A percentile compares a stretch with the other conserved stretches of the same genome.
These are phyloP conservation scores for Straminergon stramineum DNA, from an alignment of 225 moss, liverwort and hornwort genomes.

Conservation along the genomic window DNA sequence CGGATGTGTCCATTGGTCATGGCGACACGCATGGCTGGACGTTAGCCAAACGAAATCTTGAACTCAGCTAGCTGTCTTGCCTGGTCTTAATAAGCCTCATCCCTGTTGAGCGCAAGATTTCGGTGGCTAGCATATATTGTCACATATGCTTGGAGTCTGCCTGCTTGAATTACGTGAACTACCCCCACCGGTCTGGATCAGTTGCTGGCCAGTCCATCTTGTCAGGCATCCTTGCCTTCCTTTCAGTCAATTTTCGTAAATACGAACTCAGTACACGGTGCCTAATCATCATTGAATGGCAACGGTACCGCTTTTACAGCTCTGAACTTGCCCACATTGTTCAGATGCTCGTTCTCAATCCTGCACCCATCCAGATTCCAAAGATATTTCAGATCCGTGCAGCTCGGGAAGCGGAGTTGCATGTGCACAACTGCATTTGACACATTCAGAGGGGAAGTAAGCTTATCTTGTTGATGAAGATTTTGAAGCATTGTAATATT, in stretches of 20 bases:
- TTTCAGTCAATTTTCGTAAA: neutral
- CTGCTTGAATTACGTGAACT: neutral
- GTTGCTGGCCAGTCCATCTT: neutral
- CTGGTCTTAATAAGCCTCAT: neutral
- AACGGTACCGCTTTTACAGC: conserved; percentile 13
- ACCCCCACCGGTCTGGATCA: neutral
- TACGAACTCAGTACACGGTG: neutral
- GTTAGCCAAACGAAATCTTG: neutral
- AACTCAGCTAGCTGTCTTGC: neutral
- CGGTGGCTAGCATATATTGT: neutral
- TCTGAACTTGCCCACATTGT: conserved; percentile 19
- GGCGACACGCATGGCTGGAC: neutral
- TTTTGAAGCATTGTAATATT: neutral
- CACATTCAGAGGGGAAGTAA: neutral
- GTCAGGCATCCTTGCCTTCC: neutral
- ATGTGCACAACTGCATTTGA: neutral
- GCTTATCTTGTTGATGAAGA: neutral
- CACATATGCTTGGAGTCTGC: neutral
- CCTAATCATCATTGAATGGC: conserved; percentile 15
- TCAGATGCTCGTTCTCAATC: conserved; percentile 30
- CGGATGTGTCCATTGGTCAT: neutral
- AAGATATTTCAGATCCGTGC: neutral
- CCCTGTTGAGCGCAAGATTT: neutral
- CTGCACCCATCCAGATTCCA: neutral
- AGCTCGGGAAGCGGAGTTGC: neutral